A percentile compares a stretch with the other conserved stretches of the same genome.
Conservation (phyloP, 768 basidiomycete species). For the Scleroderma citrinum region DNA sequence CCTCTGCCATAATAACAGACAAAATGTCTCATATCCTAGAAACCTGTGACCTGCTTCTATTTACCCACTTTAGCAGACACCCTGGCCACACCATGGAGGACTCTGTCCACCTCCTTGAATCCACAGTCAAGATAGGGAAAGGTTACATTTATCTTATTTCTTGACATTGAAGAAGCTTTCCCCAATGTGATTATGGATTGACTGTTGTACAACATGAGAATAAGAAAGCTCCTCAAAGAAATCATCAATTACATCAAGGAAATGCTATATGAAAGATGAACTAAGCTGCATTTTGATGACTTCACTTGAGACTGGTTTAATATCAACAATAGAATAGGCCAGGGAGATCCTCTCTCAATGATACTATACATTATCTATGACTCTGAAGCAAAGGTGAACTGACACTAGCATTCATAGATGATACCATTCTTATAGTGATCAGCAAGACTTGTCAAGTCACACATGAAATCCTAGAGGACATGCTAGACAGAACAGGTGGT, state of each 20-base stretch:
- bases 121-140: background rate
- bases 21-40: conserved; percentile 24
- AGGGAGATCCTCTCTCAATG: conserved; percentile 26
- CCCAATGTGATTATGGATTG: no score
- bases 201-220: no score
- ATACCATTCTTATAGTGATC: conserved; percentile 2
- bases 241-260: background rate
- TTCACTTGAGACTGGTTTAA: conserved; percentile 5
- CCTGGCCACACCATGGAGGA: background rate
- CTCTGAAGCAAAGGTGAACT: conserved; percentile 11
- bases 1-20: conserved; percentile 17
- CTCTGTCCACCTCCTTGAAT: background rate
- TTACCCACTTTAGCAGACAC: background rate
- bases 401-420: conserved; percentile 24
- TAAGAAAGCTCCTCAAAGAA: background rate
- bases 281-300: conserved; percentile 15
- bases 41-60: conserved; percentile 27
- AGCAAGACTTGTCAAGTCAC: conserved; percentile 9
- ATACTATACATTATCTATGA: conserved; percentile 26
- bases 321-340: conserved; percentile 17
- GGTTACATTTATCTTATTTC: background rate
- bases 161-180: background rate
- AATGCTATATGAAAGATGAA: conserved; percentile 5
- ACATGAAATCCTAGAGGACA: background rate
- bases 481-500: background rate